Evolutionary conservation across 2,329 filamentous ascomycete genomes (phyloP), one percentile per base, ranked within the genome.

Genomic region (Dactylonectria estremocensis): DNA sequence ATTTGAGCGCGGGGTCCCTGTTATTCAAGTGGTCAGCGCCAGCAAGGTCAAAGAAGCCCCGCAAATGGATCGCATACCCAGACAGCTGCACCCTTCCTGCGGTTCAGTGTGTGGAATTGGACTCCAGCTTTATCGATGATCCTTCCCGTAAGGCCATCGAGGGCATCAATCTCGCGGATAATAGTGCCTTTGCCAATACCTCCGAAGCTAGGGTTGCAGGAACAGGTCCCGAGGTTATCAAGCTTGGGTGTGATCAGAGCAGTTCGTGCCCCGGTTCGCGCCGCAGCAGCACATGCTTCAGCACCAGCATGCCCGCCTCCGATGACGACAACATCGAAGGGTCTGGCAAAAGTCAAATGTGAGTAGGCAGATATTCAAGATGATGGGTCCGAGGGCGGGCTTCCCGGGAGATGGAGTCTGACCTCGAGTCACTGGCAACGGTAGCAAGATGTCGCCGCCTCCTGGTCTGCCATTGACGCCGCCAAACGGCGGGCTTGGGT

Each of bases 161-260:
- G 86, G 0, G 96, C 96, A 83, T 99, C 96, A 35, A 99, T 92
- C 81, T 99, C 96, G 48, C 95, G 91, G 57, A 99, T 85, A 85
- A 99, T 98, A 10, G 94, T 98, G 16, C 96, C 96, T 80, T 99
- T 99, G 50, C 96, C 96, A 74, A 99, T 98, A n/a, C 96, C 96
- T 45, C 96, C 96, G 78, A 99, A 97, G 71, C 94, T 97, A 2
- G 95, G 95, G 79, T 98, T 98, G 83, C 95, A 98, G 40, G 95
- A 98, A 83, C 95, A 98, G 33, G 96, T 94, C 62, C 95, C 95
- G 20, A 98, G 90, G 75, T 98, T 97, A 66, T 95, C 91, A 65
- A 94, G 81, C 67, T 93, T 94, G 2, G 95, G 96, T 1, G 96
- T 99, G 55, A 99, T 87, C 72, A 99, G 88, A 2, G 93, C 95